Evolutionary conservation across 768 basidiomycete genomes (phyloP).

Genomic region (Calvatia gigantea): DNA sequence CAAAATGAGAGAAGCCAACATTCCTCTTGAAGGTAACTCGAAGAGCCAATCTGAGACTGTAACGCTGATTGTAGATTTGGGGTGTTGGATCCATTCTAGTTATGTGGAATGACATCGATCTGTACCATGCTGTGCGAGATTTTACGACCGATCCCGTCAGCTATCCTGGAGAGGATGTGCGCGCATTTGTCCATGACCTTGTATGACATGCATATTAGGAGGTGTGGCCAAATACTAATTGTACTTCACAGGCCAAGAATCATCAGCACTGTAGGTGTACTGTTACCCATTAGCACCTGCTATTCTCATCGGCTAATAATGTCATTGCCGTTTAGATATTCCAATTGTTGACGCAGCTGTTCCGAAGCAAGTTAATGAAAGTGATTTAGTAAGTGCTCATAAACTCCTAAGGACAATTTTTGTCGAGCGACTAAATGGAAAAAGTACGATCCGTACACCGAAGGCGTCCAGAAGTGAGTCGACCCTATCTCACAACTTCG

Average conservation of each 20-base stretch:
- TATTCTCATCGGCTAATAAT: background rate
- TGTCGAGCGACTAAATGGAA: background rate
- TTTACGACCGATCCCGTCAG: conserved; percentile 66
- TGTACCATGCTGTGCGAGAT: conserved; percentile 66
- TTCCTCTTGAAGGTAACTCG: conserved; percentile 69
- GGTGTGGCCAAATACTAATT: background rate
- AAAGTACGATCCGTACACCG: conserved; percentile 66
- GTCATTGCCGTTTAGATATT: conserved; percentile 41
- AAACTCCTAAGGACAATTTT: background rate
- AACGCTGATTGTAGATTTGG: conserved; percentile 4
- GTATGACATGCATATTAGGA: conserved; percentile 31
- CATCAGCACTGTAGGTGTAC: conserved; percentile 42
- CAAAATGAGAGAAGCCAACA: conserved; percentile 57
- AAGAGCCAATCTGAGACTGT: conserved; percentile 9
- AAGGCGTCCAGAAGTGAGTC: conserved; percentile 55
- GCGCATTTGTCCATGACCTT: conserved; percentile 50
- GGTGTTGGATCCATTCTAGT: conserved; percentile 29
- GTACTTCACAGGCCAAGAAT: conserved; percentile 25
- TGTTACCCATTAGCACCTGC: background rate
- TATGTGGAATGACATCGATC: conserved; percentile 79
- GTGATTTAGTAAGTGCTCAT: conserved; percentile 51
- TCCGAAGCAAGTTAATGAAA: conserved; percentile 50
- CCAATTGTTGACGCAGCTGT: conserved; percentile 70
- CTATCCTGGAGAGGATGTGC: conserved; percentile 54
- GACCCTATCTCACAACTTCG: background rate